Conservation (phyloP, 345 rosid genomes). For the Camelina neglecta region DNA sequence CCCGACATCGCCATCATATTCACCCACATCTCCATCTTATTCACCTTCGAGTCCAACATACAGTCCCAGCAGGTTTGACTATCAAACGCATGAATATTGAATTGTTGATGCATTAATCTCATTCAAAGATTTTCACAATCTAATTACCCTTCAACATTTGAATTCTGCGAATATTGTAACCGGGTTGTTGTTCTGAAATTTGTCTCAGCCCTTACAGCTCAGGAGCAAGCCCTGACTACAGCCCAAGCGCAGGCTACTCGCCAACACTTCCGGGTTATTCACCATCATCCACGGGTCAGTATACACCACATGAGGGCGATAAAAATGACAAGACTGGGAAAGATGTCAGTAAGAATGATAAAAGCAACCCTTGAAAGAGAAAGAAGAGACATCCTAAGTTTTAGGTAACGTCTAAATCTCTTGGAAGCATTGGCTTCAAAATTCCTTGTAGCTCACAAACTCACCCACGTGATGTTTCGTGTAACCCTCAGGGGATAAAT, state of each 20-base stretch:
- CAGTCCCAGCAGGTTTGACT: slow-evolving; percentile 88
- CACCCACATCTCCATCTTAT: slow-evolving; percentile 93
- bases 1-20: slow-evolving; percentile 90
- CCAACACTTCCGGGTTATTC: slow-evolving; percentile 86
- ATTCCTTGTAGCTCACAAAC: slow-evolving; percentile 2
- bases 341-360: slow-evolving; percentile 42
- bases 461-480: slow-evolving; percentile 25
- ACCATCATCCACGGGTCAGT: slow-evolving; percentile 81
- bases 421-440: no score
- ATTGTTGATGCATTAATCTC: slow-evolving; percentile 1
- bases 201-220: slow-evolving; percentile 71
- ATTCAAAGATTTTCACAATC: background rate
- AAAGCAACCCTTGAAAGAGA: slow-evolving; percentile 35
- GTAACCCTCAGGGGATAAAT: slow-evolving; percentile 6
- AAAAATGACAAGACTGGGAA: slow-evolving; percentile 55
- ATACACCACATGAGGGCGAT: slow-evolving; percentile 66
- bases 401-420: slow-evolving; percentile 28
- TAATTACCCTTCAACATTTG: background rate
- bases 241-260: slow-evolving; percentile 87
- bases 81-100: background rate
- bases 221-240: slow-evolving; percentile 75
- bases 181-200: background rate
- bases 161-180: background rate
- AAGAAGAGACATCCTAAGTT: background rate
- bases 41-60: slow-evolving; percentile 91